Evolutionary conservation across 768 basidiomycete genomes (phyloP).

Genomic region (Brasilioporus rufonigricans): DNA sequence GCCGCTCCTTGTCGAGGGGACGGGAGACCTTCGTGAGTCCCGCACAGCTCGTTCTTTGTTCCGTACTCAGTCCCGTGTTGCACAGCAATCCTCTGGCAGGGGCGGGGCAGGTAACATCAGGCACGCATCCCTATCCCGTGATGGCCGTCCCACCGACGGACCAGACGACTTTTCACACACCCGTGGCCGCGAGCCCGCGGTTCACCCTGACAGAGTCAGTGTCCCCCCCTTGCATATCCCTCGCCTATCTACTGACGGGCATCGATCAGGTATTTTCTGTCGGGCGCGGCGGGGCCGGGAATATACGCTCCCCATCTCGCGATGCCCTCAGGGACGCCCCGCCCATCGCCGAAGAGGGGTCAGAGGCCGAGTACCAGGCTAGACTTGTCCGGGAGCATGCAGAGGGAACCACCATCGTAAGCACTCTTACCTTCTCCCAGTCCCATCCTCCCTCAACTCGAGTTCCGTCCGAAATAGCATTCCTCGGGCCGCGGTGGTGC

Average conservation of each 20-base stretch:
- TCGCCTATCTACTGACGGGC: neutral
- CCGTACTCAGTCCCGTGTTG: neutral
- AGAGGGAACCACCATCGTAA: constrained; percentile 34
- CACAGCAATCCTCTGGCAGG: constrained; percentile 57
- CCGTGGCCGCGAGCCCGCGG: constrained; percentile 59
- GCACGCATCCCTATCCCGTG: constrained; percentile 44
- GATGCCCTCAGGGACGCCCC: constrained; percentile 31
- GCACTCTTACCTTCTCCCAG: constrained; percentile 11
- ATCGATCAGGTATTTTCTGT: constrained; percentile 39
- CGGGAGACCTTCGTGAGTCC: constrained; percentile 55
- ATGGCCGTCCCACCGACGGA: constrained; percentile 39
- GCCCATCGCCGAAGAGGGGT: constrained; percentile 26
- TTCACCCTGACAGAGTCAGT: constrained; percentile 38
- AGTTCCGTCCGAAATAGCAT: constrained; percentile 33
- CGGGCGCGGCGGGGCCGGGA: constrained; percentile 83
- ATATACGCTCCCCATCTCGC: constrained; percentile 77
- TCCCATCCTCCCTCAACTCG: neutral
- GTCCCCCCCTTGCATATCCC: neutral
- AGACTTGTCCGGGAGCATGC: constrained; percentile 25
- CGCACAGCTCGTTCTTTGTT: neutral
- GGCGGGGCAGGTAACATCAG: constrained; percentile 72
- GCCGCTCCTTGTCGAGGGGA: constrained; percentile 56
- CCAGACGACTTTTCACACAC: constrained; percentile 53
- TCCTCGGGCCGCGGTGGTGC: constrained; percentile 65
- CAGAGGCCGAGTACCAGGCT: constrained; percentile 25